Percentiles rank a stretch among this genome's conserved stretches.
Evolutionary conservation across 192 early-diverging fungal genomes (phyloP).

Genomic region (Entomortierella beljakovae): DNA sequence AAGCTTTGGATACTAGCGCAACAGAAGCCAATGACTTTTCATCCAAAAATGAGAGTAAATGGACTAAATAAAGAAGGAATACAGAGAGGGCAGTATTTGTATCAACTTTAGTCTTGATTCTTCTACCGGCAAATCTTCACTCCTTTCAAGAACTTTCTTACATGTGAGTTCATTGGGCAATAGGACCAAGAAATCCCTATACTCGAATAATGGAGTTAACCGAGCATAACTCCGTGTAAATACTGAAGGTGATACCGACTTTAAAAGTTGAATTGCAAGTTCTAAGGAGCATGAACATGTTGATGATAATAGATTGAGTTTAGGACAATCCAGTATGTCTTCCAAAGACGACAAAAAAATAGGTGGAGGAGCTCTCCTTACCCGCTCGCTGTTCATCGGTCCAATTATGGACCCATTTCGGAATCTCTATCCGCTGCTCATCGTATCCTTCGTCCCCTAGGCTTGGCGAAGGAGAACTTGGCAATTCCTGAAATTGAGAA

Average conservation of each 20-base stretch:
- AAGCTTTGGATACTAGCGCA: conserved; percentile 66
- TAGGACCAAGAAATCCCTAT: conserved; percentile 45
- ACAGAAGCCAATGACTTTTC: conserved; percentile 58
- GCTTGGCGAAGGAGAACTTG: conserved; percentile 19
- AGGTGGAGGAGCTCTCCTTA: neutral
- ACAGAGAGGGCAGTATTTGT: too few relatives aligned
- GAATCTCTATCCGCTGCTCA: conserved; percentile 56
- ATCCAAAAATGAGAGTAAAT: conserved; percentile 66
- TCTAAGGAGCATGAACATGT: conserved; percentile 1
- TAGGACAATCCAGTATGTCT: neutral
- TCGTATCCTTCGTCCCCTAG: conserved; percentile 55
- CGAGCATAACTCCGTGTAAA: conserved; percentile 41
- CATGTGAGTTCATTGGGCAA: conserved; percentile 46
- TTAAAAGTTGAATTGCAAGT: conserved; percentile 39
- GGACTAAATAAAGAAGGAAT: conserved; percentile 23
- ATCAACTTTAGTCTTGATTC: neutral
- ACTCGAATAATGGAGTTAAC: conserved; percentile 33
- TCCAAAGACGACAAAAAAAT: neutral
- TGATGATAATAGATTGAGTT: neutral
- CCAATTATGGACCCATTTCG: conserved; percentile 55
- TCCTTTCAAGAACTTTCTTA: neutral
- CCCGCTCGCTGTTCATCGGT: conserved; percentile 62
- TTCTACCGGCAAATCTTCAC: neutral
- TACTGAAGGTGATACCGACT: conserved; percentile 47
- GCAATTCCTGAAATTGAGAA: conserved; percentile 8